Base-by-base conservation (phyloP, 306 rosid genomes). In the Cicer bijugum region DNA sequence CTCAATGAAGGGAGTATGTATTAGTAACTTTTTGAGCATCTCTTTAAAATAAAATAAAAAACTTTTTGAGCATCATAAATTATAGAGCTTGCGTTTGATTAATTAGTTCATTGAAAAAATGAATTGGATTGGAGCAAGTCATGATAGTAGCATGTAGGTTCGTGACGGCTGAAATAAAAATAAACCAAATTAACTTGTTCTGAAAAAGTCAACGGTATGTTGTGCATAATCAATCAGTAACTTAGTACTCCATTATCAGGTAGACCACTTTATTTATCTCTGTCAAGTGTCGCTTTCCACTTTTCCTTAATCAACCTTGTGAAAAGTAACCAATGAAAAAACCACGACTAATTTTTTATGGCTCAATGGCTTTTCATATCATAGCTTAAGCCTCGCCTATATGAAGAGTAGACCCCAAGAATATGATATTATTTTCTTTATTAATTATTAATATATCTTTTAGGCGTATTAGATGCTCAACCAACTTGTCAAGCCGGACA, bases 391-490 rank as follows among this genome's bases (percentile, higher is more conserved):
- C 19, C 43, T 43, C 6, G 6, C 0, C 20, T 33, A 59, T 6
- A 58, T 58, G 39, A 59, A 59, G 43, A 53, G 78, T 64, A 67
- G 67, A 74, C 59, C 16, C 64, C 53, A 74, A 14, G 28, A 7
- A 37, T 63, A 15, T 50, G 39, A 28, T 23, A 33, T 48, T 58
- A 68, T 58, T 77, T 33, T 38, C 20, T 77, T 11, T 11, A 10
- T 65, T 17, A 33, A 45, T 51, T 48, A 15, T 12, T 17, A 47
- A 12, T 10, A 48, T 48, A 48, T 75, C 38, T 52, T 62, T 69
- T 33, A 19, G 17, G 69, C 15, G 74, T 69, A 51, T 68, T 43
- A 74, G 80, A 80, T 74, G 83, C 83, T 74, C 71, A 67, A 58
- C 46, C 64, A 77, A 77, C 39, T 47, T 69, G 53, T 69, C 28